Evolutionary conservation across 148 eudicot species (phyloP).

Genomic region (Silene conica): DNA sequence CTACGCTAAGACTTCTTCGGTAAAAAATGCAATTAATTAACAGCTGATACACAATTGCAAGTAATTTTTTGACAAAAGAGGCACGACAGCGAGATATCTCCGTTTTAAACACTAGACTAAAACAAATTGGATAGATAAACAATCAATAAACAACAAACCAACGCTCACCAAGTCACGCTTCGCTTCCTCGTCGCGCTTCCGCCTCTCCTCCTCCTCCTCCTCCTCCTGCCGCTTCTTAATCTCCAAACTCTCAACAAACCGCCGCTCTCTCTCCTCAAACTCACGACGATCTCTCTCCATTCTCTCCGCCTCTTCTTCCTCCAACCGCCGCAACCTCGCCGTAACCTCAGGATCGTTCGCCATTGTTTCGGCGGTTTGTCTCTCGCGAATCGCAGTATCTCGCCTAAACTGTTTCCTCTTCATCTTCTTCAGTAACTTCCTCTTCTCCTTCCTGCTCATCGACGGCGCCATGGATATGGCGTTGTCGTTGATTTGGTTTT

Average conservation of each 20-base stretch:
- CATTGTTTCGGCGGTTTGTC: conserved; percentile 49
- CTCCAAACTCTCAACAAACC: conserved; percentile 50
- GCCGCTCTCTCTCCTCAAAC: conserved; percentile 73
- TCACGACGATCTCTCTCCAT: conserved; percentile 53
- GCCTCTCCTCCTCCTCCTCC: conserved; percentile 34
- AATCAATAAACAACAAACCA: neutral
- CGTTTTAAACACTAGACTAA: neutral
- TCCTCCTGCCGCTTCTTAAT: conserved; percentile 30
- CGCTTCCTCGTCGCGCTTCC: conserved; percentile 26
- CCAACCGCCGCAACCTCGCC: conserved; percentile 39
- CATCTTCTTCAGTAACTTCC: conserved; percentile 72
- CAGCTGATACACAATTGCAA: neutral
- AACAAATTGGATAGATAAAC: neutral
- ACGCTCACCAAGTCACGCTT: conserved; percentile 39
- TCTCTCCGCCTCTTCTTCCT: conserved; percentile 57
- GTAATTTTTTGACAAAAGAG: too few relatives aligned
- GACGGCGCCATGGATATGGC: neutral
- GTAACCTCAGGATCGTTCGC: conserved; percentile 62
- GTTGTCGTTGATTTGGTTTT: neutral
- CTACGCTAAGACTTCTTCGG: neutral
- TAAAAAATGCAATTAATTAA: neutral
- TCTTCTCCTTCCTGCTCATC: conserved; percentile 60
- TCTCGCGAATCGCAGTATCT: conserved; percentile 59
- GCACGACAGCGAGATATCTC: too few relatives aligned
- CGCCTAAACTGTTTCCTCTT: conserved; percentile 71